Evolutionary conservation across 371 early-diverging fungal species (phyloP).

Genomic region (Rhizomucor pusillus): DNA sequence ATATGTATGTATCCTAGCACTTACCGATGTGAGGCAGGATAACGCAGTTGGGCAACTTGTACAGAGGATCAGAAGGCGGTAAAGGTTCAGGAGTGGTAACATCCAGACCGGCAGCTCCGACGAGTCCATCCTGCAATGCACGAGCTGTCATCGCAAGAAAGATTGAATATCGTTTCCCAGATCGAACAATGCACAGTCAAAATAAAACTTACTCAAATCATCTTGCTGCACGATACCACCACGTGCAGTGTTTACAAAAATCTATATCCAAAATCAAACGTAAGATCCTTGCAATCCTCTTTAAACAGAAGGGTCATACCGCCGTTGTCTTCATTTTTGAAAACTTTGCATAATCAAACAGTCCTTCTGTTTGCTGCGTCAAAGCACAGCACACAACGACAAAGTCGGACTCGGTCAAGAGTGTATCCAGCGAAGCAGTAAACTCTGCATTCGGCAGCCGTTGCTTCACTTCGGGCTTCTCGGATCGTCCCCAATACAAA

Average conservation of each 20-base stretch:
- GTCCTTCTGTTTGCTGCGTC: slow-evolving; percentile 63
- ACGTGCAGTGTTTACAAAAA: slow-evolving; percentile 82
- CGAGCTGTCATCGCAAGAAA: slow-evolving; percentile 25
- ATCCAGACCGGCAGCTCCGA: slow-evolving; percentile 80
- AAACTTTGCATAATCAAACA: slow-evolving; percentile 69
- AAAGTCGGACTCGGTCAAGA: slow-evolving; percentile 69
- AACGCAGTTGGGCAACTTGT: slow-evolving; percentile 60
- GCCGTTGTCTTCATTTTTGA: slow-evolving; percentile 66
- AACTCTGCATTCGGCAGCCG: slow-evolving; percentile 31
- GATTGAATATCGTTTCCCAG: background rate
- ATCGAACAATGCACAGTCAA: background rate
- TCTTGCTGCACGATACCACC: slow-evolving; percentile 80
- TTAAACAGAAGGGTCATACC: no score
- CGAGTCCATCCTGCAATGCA: slow-evolving; percentile 61
- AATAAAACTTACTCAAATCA: slow-evolving; percentile 47
- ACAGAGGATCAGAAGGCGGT: slow-evolving; percentile 56
- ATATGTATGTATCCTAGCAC: background rate
- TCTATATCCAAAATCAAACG: slow-evolving; percentile 24
- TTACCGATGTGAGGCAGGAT: slow-evolving; percentile 72
- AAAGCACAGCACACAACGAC: slow-evolving; percentile 76
- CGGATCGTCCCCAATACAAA: slow-evolving; percentile 52
- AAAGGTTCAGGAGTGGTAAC: slow-evolving; percentile 90
- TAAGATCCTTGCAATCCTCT: no score
- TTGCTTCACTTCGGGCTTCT: slow-evolving; percentile 35
- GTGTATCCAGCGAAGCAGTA: slow-evolving; percentile 42